These are phyloP conservation scores for Aspergillus pseudoterreus DNA, from an alignment of 2,329 filamentous ascomycete species.

Conservation along the genomic window DNA sequence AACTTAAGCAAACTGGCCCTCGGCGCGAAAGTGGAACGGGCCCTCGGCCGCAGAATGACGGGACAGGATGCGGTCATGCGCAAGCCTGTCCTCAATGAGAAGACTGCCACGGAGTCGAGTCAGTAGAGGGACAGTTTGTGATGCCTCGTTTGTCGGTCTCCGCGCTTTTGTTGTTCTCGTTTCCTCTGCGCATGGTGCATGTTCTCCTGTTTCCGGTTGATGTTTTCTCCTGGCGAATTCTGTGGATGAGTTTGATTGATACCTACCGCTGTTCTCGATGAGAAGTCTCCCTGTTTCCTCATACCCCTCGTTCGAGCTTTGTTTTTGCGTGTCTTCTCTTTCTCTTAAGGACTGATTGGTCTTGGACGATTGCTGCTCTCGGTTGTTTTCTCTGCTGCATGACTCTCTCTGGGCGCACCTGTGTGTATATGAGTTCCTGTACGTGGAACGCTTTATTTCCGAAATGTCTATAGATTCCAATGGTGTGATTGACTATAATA, in stretches of 20 bases:
- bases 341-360: not conserved
- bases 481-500: not conserved
- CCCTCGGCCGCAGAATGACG: conserved; percentile 79
- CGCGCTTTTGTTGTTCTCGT: not conserved
- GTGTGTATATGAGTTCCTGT: not conserved
- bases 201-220: conserved; percentile 2
- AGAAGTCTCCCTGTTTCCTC: conserved; percentile 15
- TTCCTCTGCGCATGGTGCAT: conserved; percentile 3
- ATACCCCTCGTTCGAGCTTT: conserved; percentile 15
- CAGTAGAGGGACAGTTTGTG: not conserved
- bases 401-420: not conserved
- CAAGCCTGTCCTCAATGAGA: conserved; percentile 51
- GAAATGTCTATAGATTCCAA: conserved; percentile 3
- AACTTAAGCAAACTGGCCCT: conserved; percentile 82
- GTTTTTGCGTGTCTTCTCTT: conserved; percentile 3
- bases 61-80: conserved; percentile 80
- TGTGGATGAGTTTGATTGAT: conserved; percentile 15
- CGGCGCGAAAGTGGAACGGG: conserved; percentile 85
- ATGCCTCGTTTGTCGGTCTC: not conserved
- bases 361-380: not conserved
- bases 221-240: conserved; percentile 10
- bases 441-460: not conserved
- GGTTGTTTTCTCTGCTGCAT: not conserved
- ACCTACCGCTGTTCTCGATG: conserved; percentile 10
- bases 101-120: conserved; percentile 24